These are phyloP conservation scores for Penicillium griseofulvum DNA, from an alignment of 2,329 filamentous ascomycete species.

Conservation along the genomic window DNA sequence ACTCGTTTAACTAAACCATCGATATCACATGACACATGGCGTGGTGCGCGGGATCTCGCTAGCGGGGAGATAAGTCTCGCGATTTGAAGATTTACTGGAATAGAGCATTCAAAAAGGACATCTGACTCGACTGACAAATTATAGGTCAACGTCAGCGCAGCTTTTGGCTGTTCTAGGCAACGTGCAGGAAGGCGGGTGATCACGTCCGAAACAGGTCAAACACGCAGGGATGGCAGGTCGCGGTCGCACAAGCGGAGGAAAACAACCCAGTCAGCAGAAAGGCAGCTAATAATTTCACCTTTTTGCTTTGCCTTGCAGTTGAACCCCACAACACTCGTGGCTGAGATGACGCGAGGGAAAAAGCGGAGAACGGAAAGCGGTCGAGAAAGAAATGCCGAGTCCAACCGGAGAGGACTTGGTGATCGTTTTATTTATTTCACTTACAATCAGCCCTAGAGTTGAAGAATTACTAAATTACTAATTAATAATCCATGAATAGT, in stretches of 20 bases:
- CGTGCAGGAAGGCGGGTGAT: slow-evolving; percentile 4
- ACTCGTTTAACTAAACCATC: slow-evolving; percentile 11
- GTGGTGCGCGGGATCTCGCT: slow-evolving; percentile 4
- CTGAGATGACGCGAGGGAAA: not conserved
- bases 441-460: too few relatives aligned
- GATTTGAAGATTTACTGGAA: slow-evolving; percentile 11
- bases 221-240: slow-evolving; percentile 8
- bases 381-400: slow-evolving; percentile 13
- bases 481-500: too few relatives aligned
- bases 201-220: slow-evolving; percentile 2
- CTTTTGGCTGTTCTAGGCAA: not conserved
- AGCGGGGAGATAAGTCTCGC: slow-evolving; percentile 1
- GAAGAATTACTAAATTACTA: too few relatives aligned
- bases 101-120: slow-evolving; percentile 19
- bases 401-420: too few relatives aligned
- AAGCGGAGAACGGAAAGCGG: slow-evolving; percentile 11
- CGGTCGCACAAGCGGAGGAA: slow-evolving; percentile 15
- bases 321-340: slow-evolving; percentile 11
- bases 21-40: slow-evolving; percentile 23
- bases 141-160: not conserved
- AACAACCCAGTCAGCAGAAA: slow-evolving; percentile 3
- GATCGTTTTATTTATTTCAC: too few relatives aligned
- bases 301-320: slow-evolving; percentile 14
- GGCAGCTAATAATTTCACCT: too few relatives aligned
- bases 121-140: not conserved